Evolutionary conservation across 805 yeast genomes (phyloP), one percentile per base, ranked within the genome.

Genomic region (Metschnikowia kofuensis): DNA sequence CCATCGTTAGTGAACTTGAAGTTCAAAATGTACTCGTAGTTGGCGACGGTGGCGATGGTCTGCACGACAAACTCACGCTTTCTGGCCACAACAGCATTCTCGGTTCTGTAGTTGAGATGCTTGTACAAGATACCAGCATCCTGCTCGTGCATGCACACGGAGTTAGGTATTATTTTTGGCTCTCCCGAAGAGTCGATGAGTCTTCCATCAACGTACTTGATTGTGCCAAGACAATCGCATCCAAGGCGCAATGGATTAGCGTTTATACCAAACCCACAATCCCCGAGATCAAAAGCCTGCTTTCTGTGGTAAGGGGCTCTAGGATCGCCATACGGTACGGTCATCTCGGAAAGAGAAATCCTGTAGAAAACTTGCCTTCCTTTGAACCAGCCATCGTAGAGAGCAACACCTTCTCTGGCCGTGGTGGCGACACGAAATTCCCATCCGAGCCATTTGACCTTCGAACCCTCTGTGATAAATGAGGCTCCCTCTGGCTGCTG

Each of bases 321-420:
- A 61, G 91, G 89, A 65, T 87, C 92, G 65, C 89, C 91, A 63
- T 87, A 87, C 32, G 94, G 94, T 54, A 87, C 95, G 37, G 92
- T 86, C 95, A 87, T 87, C 69, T 87, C 95, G 47, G 87, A 80
- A 57, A 86, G 69, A 2, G 90, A 77, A 41, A 85, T 66, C 71
- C 94, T 77, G 77, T 87, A 86, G 62, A 86, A 79, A 39, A 82
- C 70, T 42, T 86, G 84, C 69, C 94, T 81, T 44, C 91, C 92
- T 66, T 85, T 84, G 74, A 85, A 87, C 62, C 72, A 72, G 45
- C 82, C 83, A 57, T 87, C 87, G 65, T 87, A 86, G 32, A 87
- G 56, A 31, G 84, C 92, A 58, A 85, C 76, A 56, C 95, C 95
- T 70, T 87, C 95, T 74, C 95, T 82, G 44, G 79, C 82, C 59